Percentiles rank a stretch among this genome's conserved stretches.
phyloP scores from a whole-genome alignment of 768 basidiomycete genomes.

The Psilocybe sp. region DNA sequence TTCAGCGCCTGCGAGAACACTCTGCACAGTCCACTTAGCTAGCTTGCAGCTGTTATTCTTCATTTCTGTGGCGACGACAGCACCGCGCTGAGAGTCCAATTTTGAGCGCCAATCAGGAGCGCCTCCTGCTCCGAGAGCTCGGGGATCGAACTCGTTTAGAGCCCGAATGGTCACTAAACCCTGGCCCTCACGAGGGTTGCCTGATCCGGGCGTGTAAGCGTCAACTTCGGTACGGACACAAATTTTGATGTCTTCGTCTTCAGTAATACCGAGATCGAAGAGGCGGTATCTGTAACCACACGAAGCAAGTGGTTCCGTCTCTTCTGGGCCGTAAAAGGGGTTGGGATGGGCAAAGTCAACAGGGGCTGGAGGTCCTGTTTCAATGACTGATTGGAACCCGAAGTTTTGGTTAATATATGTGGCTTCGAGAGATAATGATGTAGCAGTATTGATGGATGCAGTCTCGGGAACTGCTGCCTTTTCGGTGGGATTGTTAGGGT shows the following conservation, averaged over 20 bases:
- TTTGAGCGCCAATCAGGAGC: constrained; percentile 99
- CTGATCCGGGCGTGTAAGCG: constrained; percentile 67
- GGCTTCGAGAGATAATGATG: constrained; percentile 92
- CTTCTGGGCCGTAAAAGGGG: constrained; percentile 92
- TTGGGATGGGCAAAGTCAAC: constrained; percentile 84
- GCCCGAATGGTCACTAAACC: constrained; percentile 90
- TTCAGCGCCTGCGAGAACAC: constrained; percentile 92
- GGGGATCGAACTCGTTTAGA: constrained; percentile 94
- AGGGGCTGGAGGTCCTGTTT: constrained; percentile 57
- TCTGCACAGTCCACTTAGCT: constrained; percentile 96
- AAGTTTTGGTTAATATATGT: constrained; percentile 99
- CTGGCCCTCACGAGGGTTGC: constrained; percentile 64
- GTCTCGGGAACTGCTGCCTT: constrained; percentile 61
- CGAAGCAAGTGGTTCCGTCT: constrained; percentile 92
- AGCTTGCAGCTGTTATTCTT: constrained; percentile 99
- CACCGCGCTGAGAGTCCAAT: constrained; percentile 93
- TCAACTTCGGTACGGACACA: constrained; percentile 97
- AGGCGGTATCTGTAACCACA: constrained; percentile 96
- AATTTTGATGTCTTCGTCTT: constrained; percentile 88
- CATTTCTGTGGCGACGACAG: constrained; percentile 99
- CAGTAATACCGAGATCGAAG: constrained; percentile 87
- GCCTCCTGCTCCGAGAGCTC: constrained; percentile 86
- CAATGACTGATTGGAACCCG: constrained; percentile 90
- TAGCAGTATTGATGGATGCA: constrained; percentile 89
- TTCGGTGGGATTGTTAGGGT: constrained; percentile 74